Evolutionary conservation across 345 rosid genomes (phyloP).

Genomic region (Erysimum cheiranthoides): DNA sequence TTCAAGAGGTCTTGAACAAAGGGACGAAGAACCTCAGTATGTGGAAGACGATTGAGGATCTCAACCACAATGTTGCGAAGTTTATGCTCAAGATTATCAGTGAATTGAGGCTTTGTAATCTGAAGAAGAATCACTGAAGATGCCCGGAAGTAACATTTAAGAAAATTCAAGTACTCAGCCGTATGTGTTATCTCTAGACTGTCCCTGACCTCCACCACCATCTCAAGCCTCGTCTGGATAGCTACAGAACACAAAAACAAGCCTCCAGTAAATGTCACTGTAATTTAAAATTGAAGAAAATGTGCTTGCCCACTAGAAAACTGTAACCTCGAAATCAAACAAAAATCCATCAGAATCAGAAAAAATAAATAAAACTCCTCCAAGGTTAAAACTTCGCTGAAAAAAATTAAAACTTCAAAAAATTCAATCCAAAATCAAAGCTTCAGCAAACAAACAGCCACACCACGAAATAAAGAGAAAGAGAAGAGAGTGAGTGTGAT

Average conservation of each 20-base stretch:
- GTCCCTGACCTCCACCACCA: slow-evolving; percentile 91
- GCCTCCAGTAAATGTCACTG: neutral
- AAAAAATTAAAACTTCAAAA: neutral
- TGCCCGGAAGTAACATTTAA: slow-evolving; percentile 88
- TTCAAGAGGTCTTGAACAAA: slow-evolving; percentile 95
- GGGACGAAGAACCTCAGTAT: slow-evolving; percentile 97
- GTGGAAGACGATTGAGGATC: slow-evolving; percentile 92
- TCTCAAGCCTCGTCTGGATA: slow-evolving; percentile 73
- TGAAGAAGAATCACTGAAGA: slow-evolving; percentile 75
- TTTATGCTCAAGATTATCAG: slow-evolving; percentile 88
- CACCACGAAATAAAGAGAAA: neutral
- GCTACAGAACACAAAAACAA: slow-evolving; percentile 55
- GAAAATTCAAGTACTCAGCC: slow-evolving; percentile 88
- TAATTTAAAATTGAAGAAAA: neutral
- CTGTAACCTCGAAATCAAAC: neutral
- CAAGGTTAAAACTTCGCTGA: neutral
- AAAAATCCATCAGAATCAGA: slow-evolving; percentile 5
- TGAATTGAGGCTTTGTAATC: slow-evolving; percentile 84
- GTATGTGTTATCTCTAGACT: slow-evolving; percentile 96
- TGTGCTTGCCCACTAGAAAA: neutral
- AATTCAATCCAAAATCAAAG: slow-evolving; percentile 1
- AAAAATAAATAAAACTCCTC: neutral
- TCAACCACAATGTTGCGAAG: slow-evolving; percentile 86
- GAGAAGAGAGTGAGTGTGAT: neutral
- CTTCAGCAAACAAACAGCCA: slow-evolving; percentile 4